Base-by-base conservation (phyloP, 2,329 filamentous ascomycete genomes). In the Claviceps pusilla region DNA sequence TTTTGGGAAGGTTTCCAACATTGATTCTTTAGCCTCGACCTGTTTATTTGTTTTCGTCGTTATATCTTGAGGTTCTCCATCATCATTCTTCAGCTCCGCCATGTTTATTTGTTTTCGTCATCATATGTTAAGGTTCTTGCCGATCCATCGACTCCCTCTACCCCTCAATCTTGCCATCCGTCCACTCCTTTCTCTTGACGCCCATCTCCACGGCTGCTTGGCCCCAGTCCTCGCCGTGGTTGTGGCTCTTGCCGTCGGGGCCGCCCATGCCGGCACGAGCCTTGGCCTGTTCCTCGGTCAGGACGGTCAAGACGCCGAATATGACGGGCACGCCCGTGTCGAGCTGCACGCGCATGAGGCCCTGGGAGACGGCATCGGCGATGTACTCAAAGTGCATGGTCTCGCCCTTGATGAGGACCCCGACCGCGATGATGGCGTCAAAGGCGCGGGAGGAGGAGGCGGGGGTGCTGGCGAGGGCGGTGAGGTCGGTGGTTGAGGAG, bases 361-460 rank as follows among this genome's bases (percentile, higher is more conserved):
- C 93, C 58, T 95, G 88, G 55, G 83, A 89, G 7, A 94, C 89
- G 45, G 88, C 82, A 59, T 97, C 93, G 46, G 90, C 80, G 63
- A 98, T 98, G 73, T 98, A 97, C 73, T 98, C 93, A 65, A 98
- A 98, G 73, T 98, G 93, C 89, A 96, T 96, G 7, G 93, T 97
- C 72, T 95, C 87, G 68, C 93, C 93, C 76, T 98, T 98, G 74
- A 98, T 96, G 57, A 98, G 80, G 55, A 95, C 90, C 54, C 93
- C 93, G 61, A 98, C 87, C 53, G 93, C 89, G 60, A 98, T 90
- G 59, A 98, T 83, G 58, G 93, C 93, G 66, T 97, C 91, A 64
- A 97, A 97, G 24, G 89, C 81, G 54, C 75, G 72, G 55, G 78
- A 71, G n/a, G 69, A 16, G n/a, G 69, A 16, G 7, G 31, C 66